Percentiles rank a stretch among this genome's conserved stretches.
Conservation (phyloP, 306 rosid genomes). For the Alnus glutinosa region DNA sequence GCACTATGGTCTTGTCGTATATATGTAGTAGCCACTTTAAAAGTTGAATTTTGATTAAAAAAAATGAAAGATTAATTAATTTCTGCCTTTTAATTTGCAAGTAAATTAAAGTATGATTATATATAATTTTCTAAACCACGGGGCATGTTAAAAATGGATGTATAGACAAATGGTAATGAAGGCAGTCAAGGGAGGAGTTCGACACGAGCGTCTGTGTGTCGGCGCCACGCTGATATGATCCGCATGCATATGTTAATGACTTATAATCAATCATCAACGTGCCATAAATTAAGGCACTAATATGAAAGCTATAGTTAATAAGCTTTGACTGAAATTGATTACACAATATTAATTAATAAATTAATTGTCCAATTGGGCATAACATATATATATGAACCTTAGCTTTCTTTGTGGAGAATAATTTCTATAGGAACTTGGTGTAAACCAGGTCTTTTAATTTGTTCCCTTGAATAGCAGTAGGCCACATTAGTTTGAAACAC, state of each 20-base stretch:
- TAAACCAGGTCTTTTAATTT: too few species aligned
- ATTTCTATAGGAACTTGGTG: too few species aligned
- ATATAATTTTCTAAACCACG: neutral
- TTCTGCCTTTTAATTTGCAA: neutral
- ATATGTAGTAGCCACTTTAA: neutral
- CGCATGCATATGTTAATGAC: neutral
- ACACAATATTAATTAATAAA: neutral
- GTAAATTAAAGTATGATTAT: neutral
- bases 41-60: neutral
- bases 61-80: neutral
- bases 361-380: neutral
- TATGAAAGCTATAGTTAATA: neutral
- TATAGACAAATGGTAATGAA: neutral
- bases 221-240: too few species aligned
- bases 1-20: neutral
- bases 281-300: neutral
- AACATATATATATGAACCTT: neutral
- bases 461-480: too few species aligned
- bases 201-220: too few species aligned
- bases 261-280: neutral
- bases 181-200: neutral
- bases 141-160: neutral
- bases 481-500: too few species aligned
- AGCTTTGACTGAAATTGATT: neutral
- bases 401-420: neutral